Evolutionary conservation across 306 rosid genomes (phyloP).

Genomic region (Mimosa bimucronata): DNA sequence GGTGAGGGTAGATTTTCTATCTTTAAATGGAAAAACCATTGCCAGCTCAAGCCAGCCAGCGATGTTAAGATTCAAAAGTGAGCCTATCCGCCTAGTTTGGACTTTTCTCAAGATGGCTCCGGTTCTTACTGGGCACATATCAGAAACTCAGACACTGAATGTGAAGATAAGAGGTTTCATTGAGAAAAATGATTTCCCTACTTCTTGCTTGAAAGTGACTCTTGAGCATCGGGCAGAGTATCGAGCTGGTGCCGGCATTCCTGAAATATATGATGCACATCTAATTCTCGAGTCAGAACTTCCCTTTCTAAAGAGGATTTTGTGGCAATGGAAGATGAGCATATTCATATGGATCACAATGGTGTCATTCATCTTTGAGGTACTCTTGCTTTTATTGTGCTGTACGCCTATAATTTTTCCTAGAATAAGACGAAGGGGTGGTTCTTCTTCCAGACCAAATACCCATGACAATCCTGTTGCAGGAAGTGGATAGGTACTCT

Average conservation of each 20-base stretch:
- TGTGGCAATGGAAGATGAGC: slow-evolving; percentile 81
- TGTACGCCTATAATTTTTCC: slow-evolving; percentile 75
- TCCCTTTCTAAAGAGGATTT: slow-evolving; percentile 61
- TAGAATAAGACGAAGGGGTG: slow-evolving; percentile 54
- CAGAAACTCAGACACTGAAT: slow-evolving; percentile 76
- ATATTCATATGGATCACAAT: slow-evolving; percentile 73
- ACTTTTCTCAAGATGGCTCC: slow-evolving; percentile 79
- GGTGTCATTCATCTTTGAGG: slow-evolving; percentile 54
- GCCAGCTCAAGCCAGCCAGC: slow-evolving; percentile 73
- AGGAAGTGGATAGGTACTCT: slow-evolving; percentile 28
- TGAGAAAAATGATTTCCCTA: slow-evolving; percentile 62
- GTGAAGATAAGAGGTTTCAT: slow-evolving; percentile 69
- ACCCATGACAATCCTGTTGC: slow-evolving; percentile 32
- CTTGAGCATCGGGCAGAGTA: slow-evolving; percentile 86
- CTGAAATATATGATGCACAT: slow-evolving; percentile 77
- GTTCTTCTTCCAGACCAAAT: slow-evolving; percentile 38
- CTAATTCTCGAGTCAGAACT: slow-evolving; percentile 66
- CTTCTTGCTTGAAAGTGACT: slow-evolving; percentile 76
- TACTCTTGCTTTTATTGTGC: slow-evolving; percentile 65
- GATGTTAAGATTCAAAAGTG: slow-evolving; percentile 81
- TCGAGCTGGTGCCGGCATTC: slow-evolving; percentile 81
- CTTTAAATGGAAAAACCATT: slow-evolving; percentile 65
- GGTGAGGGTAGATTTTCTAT: slow-evolving; percentile 76
- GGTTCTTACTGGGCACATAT: slow-evolving; percentile 65
- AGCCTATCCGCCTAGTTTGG: slow-evolving; percentile 67